Evolutionary conservation across 164 flowering plant species (phyloP), one percentile per base, ranked within the genome.

Genomic region (Tetracentron sinense): DNA sequence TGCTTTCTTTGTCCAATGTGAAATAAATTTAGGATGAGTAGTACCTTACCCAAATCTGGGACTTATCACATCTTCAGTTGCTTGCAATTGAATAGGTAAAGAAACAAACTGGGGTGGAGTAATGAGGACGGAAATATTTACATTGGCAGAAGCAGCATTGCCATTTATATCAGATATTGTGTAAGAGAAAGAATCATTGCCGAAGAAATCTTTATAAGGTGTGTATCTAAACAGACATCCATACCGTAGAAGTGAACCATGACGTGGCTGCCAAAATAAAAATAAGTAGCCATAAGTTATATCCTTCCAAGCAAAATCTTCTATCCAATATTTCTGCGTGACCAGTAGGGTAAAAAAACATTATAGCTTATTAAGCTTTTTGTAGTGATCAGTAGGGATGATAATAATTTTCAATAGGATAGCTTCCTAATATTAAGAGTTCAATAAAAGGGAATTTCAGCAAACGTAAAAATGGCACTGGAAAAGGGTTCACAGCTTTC

Each of bases 71-170:
- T 90, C 96, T 79, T 90, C 98, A 55, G 73, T 81, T 63, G 96
- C 98, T 64, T 74, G 83, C 79, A 93, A 71, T 59, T 64, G 69
- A 59, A 63, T 70, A 54, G 97, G 96, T 60, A 82, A 69, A 11
- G 90, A 82, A 61, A 81, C 68, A 75, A 93, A 83, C 68, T 85
- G 90, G 20, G 96, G 98, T 15, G 98, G 97, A 52, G 75, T 74
- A 52, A 76, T 79, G 68, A 84, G 86, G 57, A 93, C 77, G 35
- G 78, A 77, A 49, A 93, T 72, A 60, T 72, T 65, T 35, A 83
- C 90, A 19, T 69, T 33, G 71, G 80, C 90, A 54, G 87, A 62
- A 57, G 78, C 97, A 66, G 72, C 65, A 28, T 90, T 89, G 11
- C 82, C 78, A 70, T 89, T 89, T 51, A 72, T 64, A 69, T 89